Base-by-base conservation (phyloP, 2,329 filamentous ascomycete genomes). In the Sarocladiaceae sp. region DNA sequence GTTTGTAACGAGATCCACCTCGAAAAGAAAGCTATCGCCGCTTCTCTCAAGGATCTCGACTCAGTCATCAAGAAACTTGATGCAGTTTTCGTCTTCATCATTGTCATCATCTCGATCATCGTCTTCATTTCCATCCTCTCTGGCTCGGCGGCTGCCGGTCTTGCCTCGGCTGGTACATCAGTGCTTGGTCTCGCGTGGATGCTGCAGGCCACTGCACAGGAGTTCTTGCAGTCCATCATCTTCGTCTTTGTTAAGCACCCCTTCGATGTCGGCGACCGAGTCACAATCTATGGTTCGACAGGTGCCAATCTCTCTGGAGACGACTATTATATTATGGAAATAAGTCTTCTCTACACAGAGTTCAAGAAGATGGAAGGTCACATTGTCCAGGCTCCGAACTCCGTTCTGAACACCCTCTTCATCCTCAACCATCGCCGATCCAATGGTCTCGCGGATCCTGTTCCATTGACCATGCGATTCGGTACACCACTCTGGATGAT, bases 291-390 rank as follows among this genome's bases (percentile, higher is more conserved):
- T 62, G 92, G 92, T 51, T 95, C 91, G 61, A 90, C 90, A 1
- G 93, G 93, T 55, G 79, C 84, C n/a, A 66, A 78, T 15, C 78
- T 90, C 63, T 82, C 79, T 31, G 92, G 92, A 42, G 93, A 97
- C 60, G 93, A 97, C 62, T 97, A 96, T 70, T 97, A 96, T 58
- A 92, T 97, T 51, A 96, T 95, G 52, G 90, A 96, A 64, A 95
- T 97, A 52, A 88, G 90, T 1, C 78, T 97, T 1, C 78, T 97
- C 15, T 97, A 94, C 66, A 97, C 93, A 13, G 93, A 97, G 64
- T 97, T 97, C 75, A 97, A 97, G 78, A 97, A 97, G 76, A 93
- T 97, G 88, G 87, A 97, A 68, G 93, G 93, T 2, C 92, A 97
- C 61, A 87, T 97, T 22, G 93, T 97, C 0, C 93, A 97, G 68